Percentiles rank a stretch among this genome's conserved stretches.
phyloP scores from a whole-genome alignment of 2,329 filamentous ascomycete species.

The Byssoonygena ceratinophila region DNA sequence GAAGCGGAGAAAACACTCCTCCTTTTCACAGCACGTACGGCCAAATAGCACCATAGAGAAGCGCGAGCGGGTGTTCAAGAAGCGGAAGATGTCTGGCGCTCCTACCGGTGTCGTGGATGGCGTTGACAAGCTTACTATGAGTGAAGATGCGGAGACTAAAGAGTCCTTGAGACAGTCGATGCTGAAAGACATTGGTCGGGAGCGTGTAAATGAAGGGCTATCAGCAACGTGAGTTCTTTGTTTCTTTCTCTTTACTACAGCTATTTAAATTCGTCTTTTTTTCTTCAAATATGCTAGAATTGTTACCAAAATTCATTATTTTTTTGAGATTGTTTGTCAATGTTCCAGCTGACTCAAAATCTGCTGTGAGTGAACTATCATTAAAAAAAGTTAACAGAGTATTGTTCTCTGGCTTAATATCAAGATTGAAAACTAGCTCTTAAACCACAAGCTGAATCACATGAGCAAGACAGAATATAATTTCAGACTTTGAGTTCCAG shows the following conservation, averaged over 20 bases:
- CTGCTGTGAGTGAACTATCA: too few species aligned
- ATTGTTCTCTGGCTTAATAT: too few species aligned
- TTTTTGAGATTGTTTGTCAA: too few species aligned
- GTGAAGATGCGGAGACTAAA: background rate
- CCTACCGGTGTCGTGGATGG: constrained; percentile 1
- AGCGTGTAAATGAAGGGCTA: constrained; percentile 54
- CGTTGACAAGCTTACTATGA: constrained; percentile 9
- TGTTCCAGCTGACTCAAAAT: too few species aligned
- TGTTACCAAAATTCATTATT: too few species aligned
- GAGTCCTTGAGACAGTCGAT: background rate
- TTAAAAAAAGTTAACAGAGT: too few species aligned
- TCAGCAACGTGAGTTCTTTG: constrained; percentile 32
- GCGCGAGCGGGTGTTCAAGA: constrained; percentile 8
- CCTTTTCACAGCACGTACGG: background rate
- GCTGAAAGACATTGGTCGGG: constrained; percentile 18
- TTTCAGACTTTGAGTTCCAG: too few species aligned
- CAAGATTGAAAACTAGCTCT: too few species aligned
- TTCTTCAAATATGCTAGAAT: too few species aligned
- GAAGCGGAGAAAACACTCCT: constrained; percentile 14
- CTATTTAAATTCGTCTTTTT: background rate
- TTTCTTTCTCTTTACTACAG: constrained; percentile 1
- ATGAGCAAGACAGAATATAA: too few species aligned
- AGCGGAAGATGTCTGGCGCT: constrained; percentile 6
- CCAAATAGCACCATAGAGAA: constrained; percentile 5
- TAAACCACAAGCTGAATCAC: too few species aligned